A percentile compares a stretch with the other conserved stretches of the same genome.
Evolutionary conservation across 2,329 filamentous ascomycete genomes (phyloP).

Genomic region (Pyrenophora seminiperda): DNA sequence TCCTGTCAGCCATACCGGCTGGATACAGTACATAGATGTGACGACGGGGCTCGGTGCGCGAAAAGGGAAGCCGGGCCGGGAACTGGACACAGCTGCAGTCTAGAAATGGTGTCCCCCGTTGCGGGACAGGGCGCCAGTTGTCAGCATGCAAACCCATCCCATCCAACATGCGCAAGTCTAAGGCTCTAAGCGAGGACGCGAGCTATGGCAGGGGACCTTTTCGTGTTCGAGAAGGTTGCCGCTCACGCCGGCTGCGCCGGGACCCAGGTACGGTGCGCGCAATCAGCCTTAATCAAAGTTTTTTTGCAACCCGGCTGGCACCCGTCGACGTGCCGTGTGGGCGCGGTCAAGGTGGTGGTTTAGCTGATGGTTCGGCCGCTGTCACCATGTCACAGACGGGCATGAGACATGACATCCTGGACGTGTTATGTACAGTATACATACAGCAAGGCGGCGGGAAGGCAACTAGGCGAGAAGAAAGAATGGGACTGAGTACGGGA

Average conservation of each 20-base stretch:
- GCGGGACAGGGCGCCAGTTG: constrained; percentile 3
- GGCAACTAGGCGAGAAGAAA: too few species aligned
- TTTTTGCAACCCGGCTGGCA: too few species aligned
- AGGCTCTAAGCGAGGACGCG: constrained; percentile 9
- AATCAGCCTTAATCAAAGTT: constrained; percentile 25
- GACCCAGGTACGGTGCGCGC: constrained; percentile 22
- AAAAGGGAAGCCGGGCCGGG: constrained; percentile 3
- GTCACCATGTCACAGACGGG: too few species aligned
- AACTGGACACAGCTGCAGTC: background rate
- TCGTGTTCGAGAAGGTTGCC: constrained; percentile 14
- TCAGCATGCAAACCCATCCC: constrained; percentile 8
- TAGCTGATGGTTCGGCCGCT: too few species aligned
- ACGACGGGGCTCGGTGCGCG: constrained; percentile 8
- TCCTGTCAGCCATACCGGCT: constrained; percentile 25
- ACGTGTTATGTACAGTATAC: too few species aligned
- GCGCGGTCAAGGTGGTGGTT: too few species aligned
- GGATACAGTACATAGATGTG: constrained; percentile 13
- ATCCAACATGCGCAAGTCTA: background rate
- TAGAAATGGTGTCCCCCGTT: background rate
- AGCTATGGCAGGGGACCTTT: constrained; percentile 9
- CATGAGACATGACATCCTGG: too few species aligned
- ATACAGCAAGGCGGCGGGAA: too few species aligned
- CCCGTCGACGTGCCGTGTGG: too few species aligned
- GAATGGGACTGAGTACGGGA: too few species aligned
- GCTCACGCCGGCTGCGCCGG: constrained; percentile 16